Conservation (phyloP, 768 basidiomycete species). For the Collybiopsis confluens region DNA sequence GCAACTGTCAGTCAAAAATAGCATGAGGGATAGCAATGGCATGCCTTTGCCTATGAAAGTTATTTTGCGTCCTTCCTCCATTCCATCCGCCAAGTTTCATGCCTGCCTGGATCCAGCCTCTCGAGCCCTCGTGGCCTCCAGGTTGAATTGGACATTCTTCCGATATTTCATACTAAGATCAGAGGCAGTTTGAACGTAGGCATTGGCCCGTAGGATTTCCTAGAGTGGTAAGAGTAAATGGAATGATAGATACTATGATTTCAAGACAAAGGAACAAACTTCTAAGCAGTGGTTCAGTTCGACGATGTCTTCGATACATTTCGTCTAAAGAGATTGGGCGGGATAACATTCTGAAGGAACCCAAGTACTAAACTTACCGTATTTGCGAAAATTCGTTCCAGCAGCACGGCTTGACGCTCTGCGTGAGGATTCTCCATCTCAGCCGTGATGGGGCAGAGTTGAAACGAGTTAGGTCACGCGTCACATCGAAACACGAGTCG, state of each 20-base stretch:
- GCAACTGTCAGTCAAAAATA: no score
- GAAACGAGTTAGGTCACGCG: no score
- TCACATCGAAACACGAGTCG: no score
- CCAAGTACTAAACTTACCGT: slow-evolving; percentile 48
- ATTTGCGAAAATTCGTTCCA: slow-evolving; percentile 89
- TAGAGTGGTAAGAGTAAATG: slow-evolving; percentile 20
- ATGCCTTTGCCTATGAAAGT: no score
- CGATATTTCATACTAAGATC: slow-evolving; percentile 84
- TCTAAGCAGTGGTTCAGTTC: slow-evolving; percentile 88
- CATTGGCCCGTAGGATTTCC: slow-evolving; percentile 80
- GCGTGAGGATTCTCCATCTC: slow-evolving; percentile 94
- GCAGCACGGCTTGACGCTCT: slow-evolving; percentile 84
- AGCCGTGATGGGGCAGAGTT: no score
- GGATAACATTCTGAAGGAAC: background rate
- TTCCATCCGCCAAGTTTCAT: background rate
- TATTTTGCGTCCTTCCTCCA: no score
- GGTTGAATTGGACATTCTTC: slow-evolving; percentile 90
- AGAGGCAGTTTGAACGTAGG: slow-evolving; percentile 73
- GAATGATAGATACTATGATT: no score
- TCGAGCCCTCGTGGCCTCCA: slow-evolving; percentile 61
- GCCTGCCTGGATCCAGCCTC: background rate
- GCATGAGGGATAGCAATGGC: no score
- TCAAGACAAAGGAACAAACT: slow-evolving; percentile 40
- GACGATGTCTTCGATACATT: slow-evolving; percentile 86
- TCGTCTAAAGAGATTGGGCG: slow-evolving; percentile 51